These are phyloP conservation scores for Pythium utonaiense DNA, from an alignment of 352 stramenopile genomes.

Conservation along the genomic window DNA sequence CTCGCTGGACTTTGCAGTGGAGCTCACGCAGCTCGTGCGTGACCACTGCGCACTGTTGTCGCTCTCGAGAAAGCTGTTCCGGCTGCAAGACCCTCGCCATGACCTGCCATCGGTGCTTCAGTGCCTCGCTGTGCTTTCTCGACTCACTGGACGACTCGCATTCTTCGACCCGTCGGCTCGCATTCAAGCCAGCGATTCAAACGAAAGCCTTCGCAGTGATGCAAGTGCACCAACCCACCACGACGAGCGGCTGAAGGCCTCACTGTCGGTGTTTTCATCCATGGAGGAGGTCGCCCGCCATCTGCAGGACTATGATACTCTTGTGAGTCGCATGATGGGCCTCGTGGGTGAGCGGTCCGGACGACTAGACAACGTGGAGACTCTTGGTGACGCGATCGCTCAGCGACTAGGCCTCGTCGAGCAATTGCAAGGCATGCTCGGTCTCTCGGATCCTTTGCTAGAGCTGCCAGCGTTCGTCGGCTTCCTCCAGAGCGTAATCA, in stretches of 20 bases:
- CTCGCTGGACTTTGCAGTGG: conserved; percentile 32
- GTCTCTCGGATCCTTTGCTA: conserved; percentile 24
- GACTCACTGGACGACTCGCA: conserved; percentile 25
- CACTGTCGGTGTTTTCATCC: conserved; percentile 39
- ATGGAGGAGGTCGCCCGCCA: conserved; percentile 53
- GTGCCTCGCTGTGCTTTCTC: conserved; percentile 47
- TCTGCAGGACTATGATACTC: conserved; percentile 61
- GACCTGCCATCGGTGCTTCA: conserved; percentile 53
- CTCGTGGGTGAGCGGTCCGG: not conserved
- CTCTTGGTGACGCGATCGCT: conserved; percentile 32
- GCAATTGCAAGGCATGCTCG: conserved; percentile 25
- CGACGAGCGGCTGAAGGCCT: conserved; percentile 19
- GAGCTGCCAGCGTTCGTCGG: conserved; percentile 36
- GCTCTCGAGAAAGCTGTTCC: conserved; percentile 42
- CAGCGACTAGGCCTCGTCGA: conserved; percentile 33
- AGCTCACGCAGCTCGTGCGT: conserved; percentile 49
- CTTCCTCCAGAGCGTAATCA: conserved; percentile 19
- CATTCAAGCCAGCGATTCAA: conserved; percentile 19
- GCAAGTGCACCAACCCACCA: conserved; percentile 10
- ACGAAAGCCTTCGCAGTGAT: conserved; percentile 17
- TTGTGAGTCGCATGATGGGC: conserved; percentile 31
- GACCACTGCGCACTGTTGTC: conserved; percentile 57
- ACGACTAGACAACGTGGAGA: conserved; percentile 26
- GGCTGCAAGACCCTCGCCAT: conserved; percentile 42
- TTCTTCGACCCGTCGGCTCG: conserved; percentile 21